Evolutionary conservation across 352 stramenopile species (phyloP), one percentile per base, ranked within the genome.

Genomic region (Phytophthora crassamura): DNA sequence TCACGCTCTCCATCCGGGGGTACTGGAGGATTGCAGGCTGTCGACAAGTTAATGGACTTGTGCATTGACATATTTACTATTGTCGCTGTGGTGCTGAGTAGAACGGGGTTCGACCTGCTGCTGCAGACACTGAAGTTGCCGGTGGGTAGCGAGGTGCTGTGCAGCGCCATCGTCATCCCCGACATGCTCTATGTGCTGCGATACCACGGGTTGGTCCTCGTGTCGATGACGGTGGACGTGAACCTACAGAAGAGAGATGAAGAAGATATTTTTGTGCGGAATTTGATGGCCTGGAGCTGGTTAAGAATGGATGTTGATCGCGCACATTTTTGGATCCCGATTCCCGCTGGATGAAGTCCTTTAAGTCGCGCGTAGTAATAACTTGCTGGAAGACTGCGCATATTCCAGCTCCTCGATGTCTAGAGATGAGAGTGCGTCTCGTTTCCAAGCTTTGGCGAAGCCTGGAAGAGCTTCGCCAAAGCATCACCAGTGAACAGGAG

Each of bases 171-270:
- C 36, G 94, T 86, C 10, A 95, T 95, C 64, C 84, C 85, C 0
- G 88, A 95, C 60, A 94, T 95, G 88, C 71, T 95, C 42, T 86
- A 93, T 63, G 64, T 94, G 32, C 61, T 94, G 43, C 68, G 74
- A 7, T 85, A 90, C 47, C 86, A 95, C 71, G 82, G 72, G 5
- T 64, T 95, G n/a, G 81, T 93, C 38, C 73, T 85, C 0, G 79
- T 93, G 9, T 82, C 85, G 0, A 69, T 94, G 14, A 71, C 80
- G 0, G 72, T 93, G 15, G 73, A 91, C 47, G 51, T 76, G 16
- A 62, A 87, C 5, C n/a, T 60, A 8, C 49, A 94, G 16, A 74
- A 77, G 22, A 53, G 45, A 78, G 16, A 76, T 91, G 51, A 52
- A 47, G 34, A 59, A 36, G 10, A 6, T 5, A 14, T 34, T 38